Percentiles rank a stretch among this genome's conserved stretches.
These are phyloP conservation scores for Phytophthora citricola DNA, from an alignment of 352 stramenopile species.

Conservation along the genomic window DNA sequence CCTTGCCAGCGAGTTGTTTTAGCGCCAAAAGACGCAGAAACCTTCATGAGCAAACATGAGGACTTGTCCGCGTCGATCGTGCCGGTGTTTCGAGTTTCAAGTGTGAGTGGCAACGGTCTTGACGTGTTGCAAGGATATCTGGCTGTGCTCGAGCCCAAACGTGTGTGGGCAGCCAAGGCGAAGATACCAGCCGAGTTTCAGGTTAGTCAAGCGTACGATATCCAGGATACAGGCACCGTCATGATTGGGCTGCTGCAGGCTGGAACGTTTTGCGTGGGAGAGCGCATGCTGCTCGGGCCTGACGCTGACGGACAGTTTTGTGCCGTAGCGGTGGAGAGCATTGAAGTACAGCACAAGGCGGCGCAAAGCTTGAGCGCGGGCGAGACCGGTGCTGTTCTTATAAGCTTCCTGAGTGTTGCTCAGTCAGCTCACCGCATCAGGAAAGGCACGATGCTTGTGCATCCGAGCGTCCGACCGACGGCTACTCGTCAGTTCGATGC, in stretches of 20 bases:
- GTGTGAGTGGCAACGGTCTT: slow-evolving; percentile 59
- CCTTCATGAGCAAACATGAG: slow-evolving; percentile 18
- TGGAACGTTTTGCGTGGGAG: slow-evolving; percentile 66
- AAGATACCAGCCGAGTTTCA: slow-evolving; percentile 74
- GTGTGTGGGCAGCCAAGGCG: slow-evolving; percentile 63
- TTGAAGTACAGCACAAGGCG: slow-evolving; percentile 82
- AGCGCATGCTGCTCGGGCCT: slow-evolving; percentile 75
- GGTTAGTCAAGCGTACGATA: slow-evolving; percentile 81
- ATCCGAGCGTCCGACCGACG: slow-evolving; percentile 65
- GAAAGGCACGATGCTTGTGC: slow-evolving; percentile 78
- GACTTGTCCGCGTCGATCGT: slow-evolving; percentile 29
- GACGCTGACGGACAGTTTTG: slow-evolving; percentile 65
- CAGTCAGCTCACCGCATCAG: slow-evolving; percentile 44
- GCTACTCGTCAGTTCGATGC: slow-evolving; percentile 79
- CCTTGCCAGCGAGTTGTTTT: slow-evolving; percentile 29
- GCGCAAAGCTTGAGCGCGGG: slow-evolving; percentile 62
- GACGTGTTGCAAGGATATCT: slow-evolving; percentile 67
- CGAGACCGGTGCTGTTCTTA: slow-evolving; percentile 73
- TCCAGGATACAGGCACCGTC: slow-evolving; percentile 72
- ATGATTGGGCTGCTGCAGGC: slow-evolving; percentile 78
- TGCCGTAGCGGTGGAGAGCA: slow-evolving; percentile 72
- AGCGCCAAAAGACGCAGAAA: slow-evolving; percentile 11
- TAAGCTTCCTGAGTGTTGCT: slow-evolving; percentile 46
- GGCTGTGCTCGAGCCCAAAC: slow-evolving; percentile 59
- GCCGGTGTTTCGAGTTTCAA: slow-evolving; percentile 75